phyloP scores from a whole-genome alignment of 768 basidiomycete genomes.

The Podaxis mareebaensis region DNA sequence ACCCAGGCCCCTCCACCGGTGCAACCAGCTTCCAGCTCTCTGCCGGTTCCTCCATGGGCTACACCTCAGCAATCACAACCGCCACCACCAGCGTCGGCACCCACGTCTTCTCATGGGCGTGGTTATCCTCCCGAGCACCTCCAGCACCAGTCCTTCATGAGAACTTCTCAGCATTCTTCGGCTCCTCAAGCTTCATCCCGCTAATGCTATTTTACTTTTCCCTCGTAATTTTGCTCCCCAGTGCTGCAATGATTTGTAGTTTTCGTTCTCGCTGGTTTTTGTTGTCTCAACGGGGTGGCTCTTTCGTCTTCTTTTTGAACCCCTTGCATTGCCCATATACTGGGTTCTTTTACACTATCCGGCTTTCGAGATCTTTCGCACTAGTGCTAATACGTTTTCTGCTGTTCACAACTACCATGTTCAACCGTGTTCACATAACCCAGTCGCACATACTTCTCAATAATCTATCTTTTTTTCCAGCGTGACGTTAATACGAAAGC shows the following conservation, averaged over 20 bases:
- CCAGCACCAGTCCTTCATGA: constrained; percentile 49
- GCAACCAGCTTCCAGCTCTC: neutral
- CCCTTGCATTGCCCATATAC: neutral
- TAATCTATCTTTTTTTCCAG: neutral
- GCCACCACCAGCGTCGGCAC: constrained; percentile 17
- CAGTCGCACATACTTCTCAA: neutral
- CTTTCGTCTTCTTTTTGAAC: neutral
- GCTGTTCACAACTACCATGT: neutral
- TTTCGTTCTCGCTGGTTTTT: constrained; percentile 1
- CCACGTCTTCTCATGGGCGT: constrained; percentile 24
- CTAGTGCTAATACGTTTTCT: neutral
- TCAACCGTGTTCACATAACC: neutral
- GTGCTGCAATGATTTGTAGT: constrained; percentile 3
- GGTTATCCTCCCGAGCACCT: constrained; percentile 31
- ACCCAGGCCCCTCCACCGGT: constrained; percentile 8
- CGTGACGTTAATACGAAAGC: neutral
- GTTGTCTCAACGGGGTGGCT: neutral
- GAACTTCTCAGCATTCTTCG: constrained; percentile 37
- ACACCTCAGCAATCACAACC: constrained; percentile 17
- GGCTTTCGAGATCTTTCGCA: neutral
- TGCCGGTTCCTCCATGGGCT: constrained; percentile 14
- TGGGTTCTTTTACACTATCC: neutral
- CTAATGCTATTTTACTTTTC: neutral
- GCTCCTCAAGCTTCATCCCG: constrained; percentile 10
- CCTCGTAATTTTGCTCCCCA: constrained; percentile 17